These are phyloP conservation scores for Rhodotorula sp. DNA, from an alignment of 1,284 basidiomycete species.

Conservation along the genomic window DNA sequence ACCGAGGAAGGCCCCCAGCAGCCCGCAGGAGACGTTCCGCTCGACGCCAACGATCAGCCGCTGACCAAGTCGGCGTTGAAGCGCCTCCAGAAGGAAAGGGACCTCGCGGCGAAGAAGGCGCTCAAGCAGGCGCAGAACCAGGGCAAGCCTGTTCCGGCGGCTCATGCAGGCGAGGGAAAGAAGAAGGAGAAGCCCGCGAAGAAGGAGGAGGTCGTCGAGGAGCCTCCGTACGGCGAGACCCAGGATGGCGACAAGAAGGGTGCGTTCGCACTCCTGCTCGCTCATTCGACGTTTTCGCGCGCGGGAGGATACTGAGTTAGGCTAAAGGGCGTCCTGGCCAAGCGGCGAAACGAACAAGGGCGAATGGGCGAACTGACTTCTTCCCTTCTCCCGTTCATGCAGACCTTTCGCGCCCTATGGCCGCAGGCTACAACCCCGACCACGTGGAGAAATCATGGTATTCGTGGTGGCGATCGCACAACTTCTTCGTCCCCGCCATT, in stretches of 20 bases:
- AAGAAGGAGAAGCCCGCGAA: slow-evolving; percentile 37
- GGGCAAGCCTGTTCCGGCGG: not conserved
- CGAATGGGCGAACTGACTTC: not conserved
- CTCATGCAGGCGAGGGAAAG: not conserved
- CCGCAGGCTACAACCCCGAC: slow-evolving; percentile 87
- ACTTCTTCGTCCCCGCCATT: slow-evolving; percentile 82
- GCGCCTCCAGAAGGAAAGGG: slow-evolving; percentile 39
- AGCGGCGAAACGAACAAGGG: not conserved
- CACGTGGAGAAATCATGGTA: slow-evolving; percentile 97
- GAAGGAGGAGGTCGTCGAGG: slow-evolving; percentile 30
- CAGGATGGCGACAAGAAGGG: slow-evolving; percentile 39
- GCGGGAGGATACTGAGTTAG: not conserved
- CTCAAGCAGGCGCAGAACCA: slow-evolving; percentile 31
- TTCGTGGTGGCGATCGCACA: slow-evolving; percentile 92
- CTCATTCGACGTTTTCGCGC: too few species aligned
- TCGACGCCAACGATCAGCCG: slow-evolving; percentile 19
- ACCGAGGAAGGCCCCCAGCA: too few species aligned
- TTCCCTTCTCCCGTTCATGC: not conserved
- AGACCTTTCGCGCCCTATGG: slow-evolving; percentile 88
- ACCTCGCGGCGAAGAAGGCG: slow-evolving; percentile 40
- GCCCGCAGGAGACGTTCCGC: slow-evolving; percentile 8
- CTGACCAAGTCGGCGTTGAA: slow-evolving; percentile 40
- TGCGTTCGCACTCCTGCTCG: not conserved
- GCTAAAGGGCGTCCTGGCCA: not conserved
- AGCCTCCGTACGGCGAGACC: slow-evolving; percentile 33